A percentile compares a stretch with the other conserved stretches of the same genome.
Evolutionary conservation across 2,329 filamentous ascomycete genomes (phyloP).

Genomic region (Ophiocordyceps polyrhachis-furcata): DNA sequence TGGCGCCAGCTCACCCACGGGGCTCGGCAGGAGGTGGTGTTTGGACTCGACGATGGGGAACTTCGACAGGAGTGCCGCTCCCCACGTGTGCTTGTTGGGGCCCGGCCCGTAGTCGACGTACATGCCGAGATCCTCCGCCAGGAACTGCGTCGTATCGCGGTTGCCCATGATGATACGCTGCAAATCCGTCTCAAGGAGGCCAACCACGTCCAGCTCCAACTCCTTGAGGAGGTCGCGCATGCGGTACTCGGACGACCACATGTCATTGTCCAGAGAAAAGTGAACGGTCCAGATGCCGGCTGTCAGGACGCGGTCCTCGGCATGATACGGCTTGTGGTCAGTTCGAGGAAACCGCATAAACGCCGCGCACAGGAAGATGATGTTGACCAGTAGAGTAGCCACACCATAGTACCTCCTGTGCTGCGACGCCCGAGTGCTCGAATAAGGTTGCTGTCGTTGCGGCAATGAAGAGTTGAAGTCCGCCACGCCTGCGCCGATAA

Average conservation of each 20-base stretch:
- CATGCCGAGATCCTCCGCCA: conserved; percentile 95
- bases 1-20: conserved; percentile 84
- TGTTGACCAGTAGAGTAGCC: conserved; percentile 55
- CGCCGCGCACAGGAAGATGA: conserved; percentile 61
- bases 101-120: conserved; percentile 95
- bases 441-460: conserved; percentile 13
- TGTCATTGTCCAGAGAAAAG: conserved; percentile 93
- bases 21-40: conserved; percentile 83
- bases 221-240: conserved; percentile 85
- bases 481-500: conserved; percentile 72
- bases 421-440: conserved; percentile 15
- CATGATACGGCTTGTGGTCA: conserved; percentile 80
- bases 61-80: conserved; percentile 78
- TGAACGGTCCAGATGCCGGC: conserved; percentile 98
- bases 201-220: conserved; percentile 90
- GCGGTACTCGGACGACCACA: conserved; percentile 93
- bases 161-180: conserved; percentile 99
- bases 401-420: conserved; percentile 33
- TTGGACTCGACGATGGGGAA: conserved; percentile 96
- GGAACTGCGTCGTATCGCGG: conserved; percentile 82
- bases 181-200: conserved; percentile 80
- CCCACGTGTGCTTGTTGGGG: conserved; percentile 98
- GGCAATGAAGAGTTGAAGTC: conserved; percentile 38
- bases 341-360: conserved; percentile 87
- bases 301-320: conserved; percentile 70